Evolutionary conservation across 495 filamentous ascomycete genomes (phyloP), one percentile per base, ranked within the genome.

Genomic region (Acidomyces sp.): DNA sequence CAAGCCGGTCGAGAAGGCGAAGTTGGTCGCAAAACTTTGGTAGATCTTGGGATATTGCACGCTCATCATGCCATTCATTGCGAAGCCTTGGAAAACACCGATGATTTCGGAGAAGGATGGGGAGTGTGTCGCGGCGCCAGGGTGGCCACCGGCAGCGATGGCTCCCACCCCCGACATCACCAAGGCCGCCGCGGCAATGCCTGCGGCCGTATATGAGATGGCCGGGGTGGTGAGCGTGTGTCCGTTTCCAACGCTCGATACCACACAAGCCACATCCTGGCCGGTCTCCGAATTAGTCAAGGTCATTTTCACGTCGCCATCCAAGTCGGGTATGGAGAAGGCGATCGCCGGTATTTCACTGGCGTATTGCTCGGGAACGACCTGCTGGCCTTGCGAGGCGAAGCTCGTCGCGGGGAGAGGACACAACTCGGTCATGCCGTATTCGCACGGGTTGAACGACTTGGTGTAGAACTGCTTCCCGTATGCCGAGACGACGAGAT

Each of bases 11-110:
- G 83, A 86, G 67, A 94, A 97, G 27, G 69, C 85, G 60, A 97
- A 97, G 59, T 96, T 97, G 62, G 79, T 80, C 28, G 82, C 60
- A 58, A 93, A 97, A 55, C 77, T 86, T 42, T 74, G 69, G 60
- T 96, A 96, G 19, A 96, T 74, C 20, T 72, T 58, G 4, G 90
- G 90, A 53, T 93, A 85, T 49, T 77, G 72, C 50, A 86, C 85
- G 46, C 80, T 88, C 56, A 95, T 61, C 90, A 96, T 95, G 39
- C 90, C 90, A 56, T 87, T 94, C 65, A 86, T 80, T 15, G 90
- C 87, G 60, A 97, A 77, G 21, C 77, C 77, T 62, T 96, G 90
- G 61, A 96, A 94, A 72, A 80, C 88, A 34, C 77, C 75, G 56
- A 95, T 74, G 37, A 93, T 77, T 53, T 94, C 85, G 33, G 66